These are phyloP conservation scores for Atkinsonella texensis DNA, from an alignment of 2,329 filamentous ascomycete species.

Conservation along the genomic window DNA sequence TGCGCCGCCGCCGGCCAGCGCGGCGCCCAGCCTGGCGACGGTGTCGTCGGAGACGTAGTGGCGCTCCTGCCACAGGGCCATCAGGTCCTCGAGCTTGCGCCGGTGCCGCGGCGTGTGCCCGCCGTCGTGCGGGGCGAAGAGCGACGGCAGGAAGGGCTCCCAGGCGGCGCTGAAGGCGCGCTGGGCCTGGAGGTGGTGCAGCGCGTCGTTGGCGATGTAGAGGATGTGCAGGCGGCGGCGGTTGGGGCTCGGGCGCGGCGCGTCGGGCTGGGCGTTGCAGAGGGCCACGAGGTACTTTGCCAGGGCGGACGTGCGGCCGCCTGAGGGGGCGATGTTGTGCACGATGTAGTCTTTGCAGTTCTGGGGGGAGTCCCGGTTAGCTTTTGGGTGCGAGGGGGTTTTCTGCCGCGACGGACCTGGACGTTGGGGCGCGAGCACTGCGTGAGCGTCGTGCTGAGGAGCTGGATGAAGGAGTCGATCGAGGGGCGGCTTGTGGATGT, in stretches of 20 bases:
- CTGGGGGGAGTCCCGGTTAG: constrained; percentile 34
- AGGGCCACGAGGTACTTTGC: constrained; percentile 66
- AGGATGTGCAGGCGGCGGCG: constrained; percentile 64
- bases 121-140: constrained; percentile 50
- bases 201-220: constrained; percentile 66
- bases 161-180: constrained; percentile 43
- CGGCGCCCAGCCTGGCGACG: constrained; percentile 46
- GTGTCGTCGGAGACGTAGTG: constrained; percentile 45
- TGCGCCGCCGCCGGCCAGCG: constrained; percentile 30
- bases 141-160: constrained; percentile 45
- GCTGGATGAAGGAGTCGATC: constrained; percentile 55
- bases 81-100: constrained; percentile 49
- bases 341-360: constrained; percentile 82
- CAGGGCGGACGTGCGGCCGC: constrained; percentile 51
- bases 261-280: constrained; percentile 32
- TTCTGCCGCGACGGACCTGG: constrained; percentile 39
- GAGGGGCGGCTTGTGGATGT: constrained; percentile 53
- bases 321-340: constrained; percentile 56
- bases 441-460: constrained; percentile 51
- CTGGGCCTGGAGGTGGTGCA: constrained; percentile 52
- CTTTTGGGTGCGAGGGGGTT: constrained; percentile 1
- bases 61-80: constrained; percentile 60
- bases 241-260: constrained; percentile 42
- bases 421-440: constrained; percentile 71
- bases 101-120: constrained; percentile 54